Base-by-base conservation (phyloP, 495 filamentous ascomycete species). In the Penicillium parvum region DNA sequence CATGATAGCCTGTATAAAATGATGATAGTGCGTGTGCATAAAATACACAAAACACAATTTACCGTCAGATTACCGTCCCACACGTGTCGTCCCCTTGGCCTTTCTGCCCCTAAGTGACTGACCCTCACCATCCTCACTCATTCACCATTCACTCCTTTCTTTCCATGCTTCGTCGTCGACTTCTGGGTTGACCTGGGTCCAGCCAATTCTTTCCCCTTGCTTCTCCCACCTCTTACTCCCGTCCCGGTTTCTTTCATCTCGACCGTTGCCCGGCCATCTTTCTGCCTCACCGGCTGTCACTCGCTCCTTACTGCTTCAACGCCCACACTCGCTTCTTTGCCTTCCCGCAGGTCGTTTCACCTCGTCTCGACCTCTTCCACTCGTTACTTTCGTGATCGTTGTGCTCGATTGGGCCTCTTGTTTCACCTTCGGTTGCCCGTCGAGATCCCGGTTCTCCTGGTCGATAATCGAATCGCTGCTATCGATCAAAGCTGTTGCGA, bases 281-380 rank as follows among this genome's bases (percentile, higher is more conserved):
- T 35, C 38, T 42, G 39, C 45, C 44, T 46, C 53, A 55, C 57
- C 60, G 46, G 40, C 48, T 46, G 52, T 66, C 63, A 49, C 47
- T 68, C 67, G 53, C 63, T 68, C 67, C 65, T 68, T 68, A 65
- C 66, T 43, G 61, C 56, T 53, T 48, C 26, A 41, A 15, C 23
- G 50, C 44, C 50, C 49, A 61, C 64, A 56, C 47, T 64, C 62
- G 52, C 46, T 64, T 43, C 23, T 40, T 37, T 50, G 33, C 26
- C 40, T 47, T 44, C 23, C 7, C 37, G 28, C 46, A 53, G 61
- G 46, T 47, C 49, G 54, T 55, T 57, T 57, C 62, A 57, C 42
- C 35, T 58, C 38, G 25, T 28, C 37, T 45, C 47, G 42, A 55
- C 57, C 62, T 63, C 63, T 63, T 65, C 61, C 66, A 57, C 55